These are phyloP conservation scores for Fusarium haematococcum DNA, from an alignment of 2,329 filamentous ascomycete species.

Conservation along the genomic window DNA sequence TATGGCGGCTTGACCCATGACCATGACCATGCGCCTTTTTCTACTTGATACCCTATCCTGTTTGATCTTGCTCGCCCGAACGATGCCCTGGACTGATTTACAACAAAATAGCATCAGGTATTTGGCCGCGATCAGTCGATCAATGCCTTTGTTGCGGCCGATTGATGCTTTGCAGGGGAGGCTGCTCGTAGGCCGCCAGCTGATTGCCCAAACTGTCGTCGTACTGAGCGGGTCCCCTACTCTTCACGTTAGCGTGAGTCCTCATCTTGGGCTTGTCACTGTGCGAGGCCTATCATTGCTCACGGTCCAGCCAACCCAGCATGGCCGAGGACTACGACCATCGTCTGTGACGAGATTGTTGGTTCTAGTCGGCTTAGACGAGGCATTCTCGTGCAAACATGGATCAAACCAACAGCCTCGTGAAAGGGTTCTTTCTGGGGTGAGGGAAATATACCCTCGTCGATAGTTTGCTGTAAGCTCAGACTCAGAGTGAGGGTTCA, in stretches of 20 bases:
- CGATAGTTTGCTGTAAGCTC: not conserved
- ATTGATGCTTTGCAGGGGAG: slow-evolving; percentile 33
- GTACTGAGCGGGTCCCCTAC: slow-evolving; percentile 37
- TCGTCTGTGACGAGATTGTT: slow-evolving; percentile 15
- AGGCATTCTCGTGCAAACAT: not conserved
- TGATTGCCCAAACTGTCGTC: slow-evolving; percentile 37
- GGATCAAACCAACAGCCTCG: not conserved
- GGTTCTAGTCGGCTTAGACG: slow-evolving; percentile 7
- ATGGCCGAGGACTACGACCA: not conserved
- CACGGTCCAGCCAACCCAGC: slow-evolving; percentile 38
- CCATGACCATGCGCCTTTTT: slow-evolving; percentile 28
- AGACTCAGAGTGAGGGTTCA: not conserved
- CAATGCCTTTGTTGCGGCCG: slow-evolving; percentile 35
- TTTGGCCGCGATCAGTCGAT: slow-evolving; percentile 44
- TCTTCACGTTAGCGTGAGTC: slow-evolving; percentile 36
- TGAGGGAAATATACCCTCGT: not conserved
- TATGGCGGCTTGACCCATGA: slow-evolving; percentile 19
- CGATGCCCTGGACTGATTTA: slow-evolving; percentile 25
- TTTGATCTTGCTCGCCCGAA: slow-evolving; percentile 18
- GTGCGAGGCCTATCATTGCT: slow-evolving; percentile 25
- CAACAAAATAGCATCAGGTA: slow-evolving; percentile 39
- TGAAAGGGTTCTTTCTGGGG: no score
- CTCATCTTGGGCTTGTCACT: slow-evolving; percentile 21
- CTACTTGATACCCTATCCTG: slow-evolving; percentile 25
- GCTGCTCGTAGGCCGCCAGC: slow-evolving; percentile 17